phyloP scores from a whole-genome alignment of 2,329 filamentous ascomycete species.

The Microsporum canis region DNA sequence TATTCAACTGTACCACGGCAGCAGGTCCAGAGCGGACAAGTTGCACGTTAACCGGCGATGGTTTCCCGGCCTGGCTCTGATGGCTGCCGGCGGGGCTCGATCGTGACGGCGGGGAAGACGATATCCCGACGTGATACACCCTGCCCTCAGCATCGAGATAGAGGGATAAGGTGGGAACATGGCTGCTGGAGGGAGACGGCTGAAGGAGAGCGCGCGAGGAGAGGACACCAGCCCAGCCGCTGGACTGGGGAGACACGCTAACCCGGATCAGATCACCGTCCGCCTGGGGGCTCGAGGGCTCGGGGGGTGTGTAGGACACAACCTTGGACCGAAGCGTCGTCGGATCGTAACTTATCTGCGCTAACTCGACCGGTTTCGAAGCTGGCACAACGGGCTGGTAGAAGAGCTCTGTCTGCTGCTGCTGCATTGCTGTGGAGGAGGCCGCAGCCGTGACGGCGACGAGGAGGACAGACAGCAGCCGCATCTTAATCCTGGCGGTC shows the following conservation, averaged over 20 bases:
- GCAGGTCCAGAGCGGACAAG: constrained; percentile 25
- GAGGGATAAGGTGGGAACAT: constrained; percentile 24
- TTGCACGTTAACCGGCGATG: constrained; percentile 21
- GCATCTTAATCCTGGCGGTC: constrained; percentile 11
- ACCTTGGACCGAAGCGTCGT: constrained; percentile 26
- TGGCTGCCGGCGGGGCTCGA: not conserved
- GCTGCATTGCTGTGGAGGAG: constrained; percentile 13
- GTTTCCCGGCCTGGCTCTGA: not conserved
- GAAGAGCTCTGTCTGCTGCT: constrained; percentile 26
- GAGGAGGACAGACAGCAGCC: constrained; percentile 12
- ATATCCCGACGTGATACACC: constrained; percentile 32
- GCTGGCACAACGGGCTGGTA: constrained; percentile 27
- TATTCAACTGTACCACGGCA: constrained; percentile 30
- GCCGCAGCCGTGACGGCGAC: constrained; percentile 14
- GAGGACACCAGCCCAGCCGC: constrained; percentile 32
- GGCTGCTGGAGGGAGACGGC: constrained; percentile 4
- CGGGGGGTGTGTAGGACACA: constrained; percentile 30
- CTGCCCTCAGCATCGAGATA: constrained; percentile 29
- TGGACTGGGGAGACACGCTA: constrained; percentile 38
- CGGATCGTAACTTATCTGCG: constrained; percentile 33
- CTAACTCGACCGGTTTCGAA: constrained; percentile 27
- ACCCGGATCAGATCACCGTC: constrained; percentile 42
- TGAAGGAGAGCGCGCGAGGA: constrained; percentile 23
- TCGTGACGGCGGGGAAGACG: constrained; percentile 8
- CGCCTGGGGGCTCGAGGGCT: not conserved